These are phyloP conservation scores for Diaporthe humulicola DNA, from an alignment of 2,329 filamentous ascomycete species.

Conservation along the genomic window DNA sequence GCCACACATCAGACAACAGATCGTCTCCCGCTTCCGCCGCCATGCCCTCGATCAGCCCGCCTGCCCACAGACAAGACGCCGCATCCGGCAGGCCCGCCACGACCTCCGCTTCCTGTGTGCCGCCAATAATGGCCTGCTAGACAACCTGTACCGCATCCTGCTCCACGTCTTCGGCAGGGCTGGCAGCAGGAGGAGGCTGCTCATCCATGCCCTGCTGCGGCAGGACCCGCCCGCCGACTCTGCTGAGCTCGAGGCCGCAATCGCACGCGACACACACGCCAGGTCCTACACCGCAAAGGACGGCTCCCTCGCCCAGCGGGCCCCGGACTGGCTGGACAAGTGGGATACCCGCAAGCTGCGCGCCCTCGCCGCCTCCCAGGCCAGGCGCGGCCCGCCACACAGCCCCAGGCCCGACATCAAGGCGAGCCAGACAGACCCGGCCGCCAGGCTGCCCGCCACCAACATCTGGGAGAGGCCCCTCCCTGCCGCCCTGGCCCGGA, in stretches of 20 bases:
- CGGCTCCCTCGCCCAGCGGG: constrained; percentile 21
- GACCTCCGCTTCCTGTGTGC: constrained; percentile 64
- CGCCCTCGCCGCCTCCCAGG: constrained; percentile 58
- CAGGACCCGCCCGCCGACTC: constrained; percentile 55
- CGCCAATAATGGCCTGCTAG: constrained; percentile 64
- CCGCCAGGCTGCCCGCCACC: constrained; percentile 52
- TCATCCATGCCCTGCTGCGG: constrained; percentile 57
- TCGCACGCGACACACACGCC: constrained; percentile 20
- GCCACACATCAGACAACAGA: constrained; percentile 56
- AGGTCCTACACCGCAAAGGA: constrained; percentile 14
- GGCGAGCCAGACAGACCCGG: constrained; percentile 51
- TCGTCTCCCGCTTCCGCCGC: constrained; percentile 62
- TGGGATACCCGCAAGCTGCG: constrained; percentile 64
- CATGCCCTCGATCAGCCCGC: constrained; percentile 47
- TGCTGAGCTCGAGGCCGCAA: constrained; percentile 52
- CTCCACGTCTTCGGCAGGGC: constrained; percentile 64
- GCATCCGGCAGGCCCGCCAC: constrained; percentile 57
- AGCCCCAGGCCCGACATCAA: constrained; percentile 47
- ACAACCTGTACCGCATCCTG: constrained; percentile 62
- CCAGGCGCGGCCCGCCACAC: constrained; percentile 46
- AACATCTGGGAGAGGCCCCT: constrained; percentile 66
- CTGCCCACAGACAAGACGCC: constrained; percentile 37
- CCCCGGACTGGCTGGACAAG: constrained; percentile 59
- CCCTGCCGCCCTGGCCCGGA: constrained; percentile 53
- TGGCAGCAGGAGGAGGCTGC: constrained; percentile 63